Evolutionary conservation across 2,329 filamentous ascomycete species (phyloP).

Genomic region (Penicillium sp.): DNA sequence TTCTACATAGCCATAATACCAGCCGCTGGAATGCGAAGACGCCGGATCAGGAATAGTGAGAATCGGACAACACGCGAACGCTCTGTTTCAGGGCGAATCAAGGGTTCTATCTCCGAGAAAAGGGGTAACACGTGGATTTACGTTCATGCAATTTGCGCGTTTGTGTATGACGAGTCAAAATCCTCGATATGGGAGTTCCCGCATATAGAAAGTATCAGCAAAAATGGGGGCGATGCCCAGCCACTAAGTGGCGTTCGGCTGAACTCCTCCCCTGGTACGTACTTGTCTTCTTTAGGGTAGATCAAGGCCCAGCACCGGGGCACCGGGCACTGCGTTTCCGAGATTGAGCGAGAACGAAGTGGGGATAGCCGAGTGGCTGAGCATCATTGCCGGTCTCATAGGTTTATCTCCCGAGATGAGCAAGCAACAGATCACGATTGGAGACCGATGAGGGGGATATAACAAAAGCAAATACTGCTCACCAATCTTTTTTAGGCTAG

Average conservation of each 20-base stretch:
- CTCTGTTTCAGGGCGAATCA: conserved; percentile 15
- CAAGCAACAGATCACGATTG: neutral
- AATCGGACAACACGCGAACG: conserved; percentile 7
- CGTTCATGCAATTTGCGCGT: neutral
- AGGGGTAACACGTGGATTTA: conserved; percentile 15
- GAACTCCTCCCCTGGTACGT: neutral
- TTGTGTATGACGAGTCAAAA: conserved; percentile 17
- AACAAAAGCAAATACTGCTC: neutral
- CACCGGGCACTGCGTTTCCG: neutral
- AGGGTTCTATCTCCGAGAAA: conserved; percentile 3
- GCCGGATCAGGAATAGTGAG: neutral
- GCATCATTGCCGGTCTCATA: neutral
- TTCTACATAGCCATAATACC: conserved; percentile 14
- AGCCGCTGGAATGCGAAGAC: conserved; percentile 13
- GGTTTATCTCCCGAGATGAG: neutral
- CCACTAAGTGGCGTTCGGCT: conserved; percentile 3
- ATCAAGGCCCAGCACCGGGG: neutral
- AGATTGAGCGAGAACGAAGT: neutral
- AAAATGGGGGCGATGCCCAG: neutral
- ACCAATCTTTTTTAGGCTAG: conserved; percentile 7
- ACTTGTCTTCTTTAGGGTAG: neutral
- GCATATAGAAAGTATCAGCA: conserved; percentile 7
- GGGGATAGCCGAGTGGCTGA: conserved; percentile 1
- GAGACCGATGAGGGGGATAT: neutral
- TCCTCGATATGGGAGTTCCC: neutral